Conservation (phyloP, 768 basidiomycete species). For the Calocybe gangraenosa region DNA sequence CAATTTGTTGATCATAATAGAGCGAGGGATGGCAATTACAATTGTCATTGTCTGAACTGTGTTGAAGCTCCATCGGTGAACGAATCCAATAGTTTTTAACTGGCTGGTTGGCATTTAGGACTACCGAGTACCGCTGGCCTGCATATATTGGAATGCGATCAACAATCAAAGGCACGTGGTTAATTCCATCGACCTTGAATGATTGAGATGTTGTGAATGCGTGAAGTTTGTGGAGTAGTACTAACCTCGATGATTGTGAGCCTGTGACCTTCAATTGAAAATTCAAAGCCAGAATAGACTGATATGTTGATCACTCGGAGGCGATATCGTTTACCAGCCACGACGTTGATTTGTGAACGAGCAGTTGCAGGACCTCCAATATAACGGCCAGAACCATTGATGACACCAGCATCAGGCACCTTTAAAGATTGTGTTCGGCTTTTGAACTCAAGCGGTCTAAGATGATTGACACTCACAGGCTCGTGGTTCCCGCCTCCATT, state of each 20-base stretch:
- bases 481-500: conserved; percentile 8
- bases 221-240: not conserved
- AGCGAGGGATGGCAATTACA: not conserved
- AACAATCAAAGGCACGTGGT: conserved; percentile 28
- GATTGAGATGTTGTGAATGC: no score
- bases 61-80: conserved; percentile 23
- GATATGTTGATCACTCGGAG: conserved; percentile 37
- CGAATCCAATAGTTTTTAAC: conserved; percentile 40
- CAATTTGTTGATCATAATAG: not conserved
- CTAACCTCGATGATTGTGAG: no score
- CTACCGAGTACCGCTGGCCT: conserved; percentile 40
- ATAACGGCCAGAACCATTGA: conserved; percentile 31
- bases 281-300: conserved; percentile 24
- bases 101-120: conserved; percentile 32
- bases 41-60: conserved; percentile 19
- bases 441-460: conserved; percentile 5
- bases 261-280: conserved; percentile 25
- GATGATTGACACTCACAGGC: conserved; percentile 6
- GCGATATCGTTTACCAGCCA: conserved; percentile 27
- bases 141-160: conserved; percentile 35
- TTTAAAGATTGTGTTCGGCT: not conserved
- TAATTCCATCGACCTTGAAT: conserved; percentile 33
- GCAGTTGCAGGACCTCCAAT: conserved; percentile 28
- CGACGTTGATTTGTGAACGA: no score
- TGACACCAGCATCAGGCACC: conserved; percentile 24